Conservation (phyloP, 495 filamentous ascomycete genomes). For the Xylaria scruposa region DNA sequence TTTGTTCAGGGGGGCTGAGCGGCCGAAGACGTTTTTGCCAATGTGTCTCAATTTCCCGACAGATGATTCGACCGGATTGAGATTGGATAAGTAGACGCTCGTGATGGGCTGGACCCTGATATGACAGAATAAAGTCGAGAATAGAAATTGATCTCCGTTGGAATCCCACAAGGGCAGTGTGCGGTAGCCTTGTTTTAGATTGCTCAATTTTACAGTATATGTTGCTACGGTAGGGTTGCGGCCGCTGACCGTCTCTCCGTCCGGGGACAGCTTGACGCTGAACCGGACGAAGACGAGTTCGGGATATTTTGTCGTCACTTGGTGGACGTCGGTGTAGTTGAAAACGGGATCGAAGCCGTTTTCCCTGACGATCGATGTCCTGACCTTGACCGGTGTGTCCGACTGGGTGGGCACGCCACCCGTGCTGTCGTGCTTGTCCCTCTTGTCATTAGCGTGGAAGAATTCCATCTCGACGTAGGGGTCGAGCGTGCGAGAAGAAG, state of each 20-base stretch:
- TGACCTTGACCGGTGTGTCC: conserved; percentile 69
- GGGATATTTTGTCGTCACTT: conserved; percentile 86
- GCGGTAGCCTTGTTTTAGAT: conserved; percentile 91
- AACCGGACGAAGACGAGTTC: conserved; percentile 93
- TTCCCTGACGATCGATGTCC: conserved; percentile 76
- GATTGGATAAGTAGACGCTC: conserved; percentile 57
- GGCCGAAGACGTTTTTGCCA: conserved; percentile 55
- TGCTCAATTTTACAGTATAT: conserved; percentile 90
- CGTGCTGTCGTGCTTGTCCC: conserved; percentile 55
- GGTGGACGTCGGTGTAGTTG: conserved; percentile 71
- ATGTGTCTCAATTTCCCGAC: conserved; percentile 56
- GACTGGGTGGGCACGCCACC: conserved; percentile 62
- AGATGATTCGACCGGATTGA: conserved; percentile 45
- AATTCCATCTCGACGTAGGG: conserved; percentile 95
- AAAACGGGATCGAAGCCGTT: conserved; percentile 95
- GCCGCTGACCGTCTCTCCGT: conserved; percentile 63
- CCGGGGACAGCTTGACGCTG: conserved; percentile 83
- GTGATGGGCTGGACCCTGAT: conserved; percentile 71
- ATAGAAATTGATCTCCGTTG: conserved; percentile 88
- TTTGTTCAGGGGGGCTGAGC: conserved; percentile 50
- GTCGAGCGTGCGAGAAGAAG: conserved; percentile 76
- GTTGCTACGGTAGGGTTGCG: conserved; percentile 74
- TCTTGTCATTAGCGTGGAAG: conserved; percentile 90
- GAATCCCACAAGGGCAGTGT: conserved; percentile 91
- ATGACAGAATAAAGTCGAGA: conserved; percentile 91